phyloP scores from a whole-genome alignment of 768 basidiomycete species.

The Agaricus subrufescens region DNA sequence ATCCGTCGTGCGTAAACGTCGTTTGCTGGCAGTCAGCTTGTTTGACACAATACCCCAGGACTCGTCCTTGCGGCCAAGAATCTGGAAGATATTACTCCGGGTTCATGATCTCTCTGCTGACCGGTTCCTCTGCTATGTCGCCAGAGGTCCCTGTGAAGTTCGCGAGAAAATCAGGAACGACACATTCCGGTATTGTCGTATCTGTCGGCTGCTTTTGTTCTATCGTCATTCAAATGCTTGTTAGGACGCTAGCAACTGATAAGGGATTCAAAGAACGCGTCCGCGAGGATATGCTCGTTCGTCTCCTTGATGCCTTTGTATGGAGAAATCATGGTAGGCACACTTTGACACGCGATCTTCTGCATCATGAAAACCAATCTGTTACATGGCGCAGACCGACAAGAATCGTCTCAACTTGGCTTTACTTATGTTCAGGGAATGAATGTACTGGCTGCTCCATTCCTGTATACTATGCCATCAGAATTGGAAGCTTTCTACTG shows the following conservation, averaged over 20 bases:
- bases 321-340: slow-evolving; percentile 84
- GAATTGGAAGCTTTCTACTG: slow-evolving; percentile 98
- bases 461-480: slow-evolving; percentile 95
- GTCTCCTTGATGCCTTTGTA: slow-evolving; percentile 95
- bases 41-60: slow-evolving; percentile 42
- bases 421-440: slow-evolving; percentile 99
- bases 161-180: slow-evolving; percentile 94
- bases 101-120: slow-evolving; percentile 77
- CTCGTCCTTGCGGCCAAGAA: slow-evolving; percentile 76
- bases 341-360: neutral
- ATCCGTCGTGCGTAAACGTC: slow-evolving; percentile 46
- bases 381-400: slow-evolving; percentile 46
- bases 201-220: neutral
- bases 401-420: slow-evolving; percentile 72
- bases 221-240: neutral
- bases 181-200: slow-evolving; percentile 72
- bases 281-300: slow-evolving; percentile 93
- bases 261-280: slow-evolving; percentile 97
- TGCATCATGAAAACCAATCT: neutral
- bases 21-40: neutral
- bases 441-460: slow-evolving; percentile 98
- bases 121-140: slow-evolving; percentile 72
- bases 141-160: slow-evolving; percentile 81
- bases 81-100: slow-evolving; percentile 92
- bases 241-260: slow-evolving; percentile 90